Conservation (phyloP, 768 basidiomycete genomes). For the Mycena kentingensis region DNA sequence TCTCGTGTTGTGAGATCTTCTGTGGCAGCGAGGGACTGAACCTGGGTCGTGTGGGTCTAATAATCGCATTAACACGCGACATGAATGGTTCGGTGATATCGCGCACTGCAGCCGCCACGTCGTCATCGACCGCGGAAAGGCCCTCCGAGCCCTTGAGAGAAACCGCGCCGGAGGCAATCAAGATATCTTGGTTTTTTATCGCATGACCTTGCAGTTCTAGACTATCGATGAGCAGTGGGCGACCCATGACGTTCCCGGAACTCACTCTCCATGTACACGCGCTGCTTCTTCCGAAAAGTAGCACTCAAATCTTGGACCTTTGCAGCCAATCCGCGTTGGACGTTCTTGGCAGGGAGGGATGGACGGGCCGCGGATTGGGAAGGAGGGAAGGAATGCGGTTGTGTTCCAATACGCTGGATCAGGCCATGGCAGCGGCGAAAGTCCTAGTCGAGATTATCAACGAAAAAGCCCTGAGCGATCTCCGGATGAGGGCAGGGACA, state of each 20-base stretch:
- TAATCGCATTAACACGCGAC: background rate
- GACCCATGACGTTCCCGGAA: slow-evolving; percentile 29
- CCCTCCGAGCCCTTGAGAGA: slow-evolving; percentile 81
- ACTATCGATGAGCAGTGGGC: slow-evolving; percentile 6
- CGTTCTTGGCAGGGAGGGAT: slow-evolving; percentile 81
- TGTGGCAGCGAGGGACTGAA: slow-evolving; percentile 39
- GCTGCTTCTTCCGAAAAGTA: slow-evolving; percentile 94
- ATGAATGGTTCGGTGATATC: background rate
- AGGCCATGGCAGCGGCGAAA: slow-evolving; percentile 64
- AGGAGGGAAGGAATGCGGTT: slow-evolving; percentile 68
- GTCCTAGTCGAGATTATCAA: slow-evolving; percentile 45
- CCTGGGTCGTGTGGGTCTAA: slow-evolving; percentile 35
- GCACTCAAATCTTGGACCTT: slow-evolving; percentile 93
- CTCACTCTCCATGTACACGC: slow-evolving; percentile 97
- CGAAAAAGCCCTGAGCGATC: slow-evolving; percentile 32
- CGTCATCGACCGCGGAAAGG: slow-evolving; percentile 85
- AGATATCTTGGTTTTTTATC: slow-evolving; percentile 93
- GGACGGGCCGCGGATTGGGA: slow-evolving; percentile 49
- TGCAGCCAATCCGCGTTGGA: slow-evolving; percentile 93
- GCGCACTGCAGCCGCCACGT: slow-evolving; percentile 77
- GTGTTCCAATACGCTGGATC: slow-evolving; percentile 73
- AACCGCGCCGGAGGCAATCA: slow-evolving; percentile 86
- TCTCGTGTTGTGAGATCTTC: slow-evolving; percentile 48
- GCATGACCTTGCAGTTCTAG: slow-evolving; percentile 95
- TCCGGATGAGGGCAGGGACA: slow-evolving; percentile 42